These are phyloP conservation scores for Irpex sp. DNA, from an alignment of 1,284 basidiomycete species.

Conservation along the genomic window DNA sequence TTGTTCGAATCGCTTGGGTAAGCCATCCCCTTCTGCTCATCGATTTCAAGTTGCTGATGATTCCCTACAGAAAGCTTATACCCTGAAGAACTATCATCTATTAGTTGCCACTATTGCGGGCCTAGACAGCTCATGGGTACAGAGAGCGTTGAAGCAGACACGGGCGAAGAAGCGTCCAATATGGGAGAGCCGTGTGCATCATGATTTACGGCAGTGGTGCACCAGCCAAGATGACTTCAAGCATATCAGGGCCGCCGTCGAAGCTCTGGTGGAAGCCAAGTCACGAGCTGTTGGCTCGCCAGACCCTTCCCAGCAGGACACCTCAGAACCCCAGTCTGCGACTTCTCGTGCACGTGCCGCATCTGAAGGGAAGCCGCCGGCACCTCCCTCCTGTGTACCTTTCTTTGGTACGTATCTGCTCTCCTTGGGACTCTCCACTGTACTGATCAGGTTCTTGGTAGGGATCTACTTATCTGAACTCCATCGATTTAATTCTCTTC, in stretches of 20 bases:
- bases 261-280: constrained; percentile 63
- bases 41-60: neutral
- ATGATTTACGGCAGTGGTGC: constrained; percentile 72
- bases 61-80: constrained; percentile 72
- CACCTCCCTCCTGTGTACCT: constrained; percentile 61
- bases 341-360: constrained; percentile 38
- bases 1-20: constrained; percentile 87
- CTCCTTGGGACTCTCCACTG: neutral
- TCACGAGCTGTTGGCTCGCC: constrained; percentile 48
- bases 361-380: constrained; percentile 39
- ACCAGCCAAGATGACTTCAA: constrained; percentile 72
- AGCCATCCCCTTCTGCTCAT: constrained; percentile 25
- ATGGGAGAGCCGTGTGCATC: constrained; percentile 76
- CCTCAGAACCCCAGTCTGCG: constrained; percentile 36
- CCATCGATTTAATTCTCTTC: constrained; percentile 60
- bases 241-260: constrained; percentile 65
- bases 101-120: constrained; percentile 81
- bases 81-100: constrained; percentile 76
- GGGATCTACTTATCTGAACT: constrained; percentile 80
- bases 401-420: constrained; percentile 62
- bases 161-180: constrained; percentile 62
- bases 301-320: constrained; percentile 41
- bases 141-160: constrained; percentile 60
- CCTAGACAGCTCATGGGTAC: constrained; percentile 71
- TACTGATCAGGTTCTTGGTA: constrained; percentile 23